A percentile compares a stretch with the other conserved stretches of the same genome.
Conservation (phyloP, 768 basidiomycete species). For the Coprinopsis marcescibilis region DNA sequence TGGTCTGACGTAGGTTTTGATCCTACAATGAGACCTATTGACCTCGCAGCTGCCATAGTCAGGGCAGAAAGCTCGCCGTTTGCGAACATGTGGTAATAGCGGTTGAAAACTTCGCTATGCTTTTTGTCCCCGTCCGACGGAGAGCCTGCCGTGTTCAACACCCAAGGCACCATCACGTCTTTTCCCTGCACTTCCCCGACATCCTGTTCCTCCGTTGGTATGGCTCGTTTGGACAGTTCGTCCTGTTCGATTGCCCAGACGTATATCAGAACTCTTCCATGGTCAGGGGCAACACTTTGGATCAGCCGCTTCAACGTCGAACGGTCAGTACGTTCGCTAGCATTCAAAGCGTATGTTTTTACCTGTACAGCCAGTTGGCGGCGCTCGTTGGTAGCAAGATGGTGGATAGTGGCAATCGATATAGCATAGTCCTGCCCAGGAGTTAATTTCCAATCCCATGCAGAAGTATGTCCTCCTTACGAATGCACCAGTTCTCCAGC, state of each 20-base stretch:
- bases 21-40: slow-evolving; percentile 51
- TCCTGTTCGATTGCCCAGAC: slow-evolving; percentile 99
- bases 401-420: slow-evolving; percentile 96
- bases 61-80: slow-evolving; percentile 69
- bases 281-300: slow-evolving; percentile 53
- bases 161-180: slow-evolving; percentile 93
- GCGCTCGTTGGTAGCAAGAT: slow-evolving; percentile 76
- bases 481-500: slow-evolving; percentile 77
- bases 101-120: slow-evolving; percentile 43
- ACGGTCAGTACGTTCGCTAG: neutral
- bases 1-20: slow-evolving; percentile 13
- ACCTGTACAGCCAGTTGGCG: slow-evolving; percentile 74
- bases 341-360: slow-evolving; percentile 10
- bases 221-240: slow-evolving; percentile 67
- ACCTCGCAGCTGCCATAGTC: slow-evolving; percentile 55
- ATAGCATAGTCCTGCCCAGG: slow-evolving; percentile 82
- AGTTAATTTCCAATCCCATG: neutral
- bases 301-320: slow-evolving; percentile 32
- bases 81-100: slow-evolving; percentile 96
- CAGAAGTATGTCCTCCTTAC: slow-evolving; percentile 32
- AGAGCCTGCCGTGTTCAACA: slow-evolving; percentile 37
- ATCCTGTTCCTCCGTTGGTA: slow-evolving; percentile 32
- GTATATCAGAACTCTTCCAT: slow-evolving; percentile 84
- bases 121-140: slow-evolving; percentile 8
- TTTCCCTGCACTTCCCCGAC: slow-evolving; percentile 35